phyloP scores from a whole-genome alignment of 352 stramenopile genomes.

The Phytopythium kandeliae region DNA sequence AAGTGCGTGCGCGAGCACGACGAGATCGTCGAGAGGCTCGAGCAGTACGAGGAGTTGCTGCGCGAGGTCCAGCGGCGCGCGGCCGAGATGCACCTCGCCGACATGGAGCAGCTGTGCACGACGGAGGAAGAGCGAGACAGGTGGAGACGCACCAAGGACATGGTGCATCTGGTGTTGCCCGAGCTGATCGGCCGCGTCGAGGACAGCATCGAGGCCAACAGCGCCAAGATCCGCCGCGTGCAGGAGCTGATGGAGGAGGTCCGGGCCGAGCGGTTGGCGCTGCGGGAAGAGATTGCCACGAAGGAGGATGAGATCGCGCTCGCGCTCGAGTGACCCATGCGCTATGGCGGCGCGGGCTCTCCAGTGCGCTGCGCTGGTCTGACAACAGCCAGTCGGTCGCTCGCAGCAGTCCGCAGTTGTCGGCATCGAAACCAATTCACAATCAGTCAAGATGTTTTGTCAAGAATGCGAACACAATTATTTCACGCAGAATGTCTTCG shows the following conservation, averaged over 20 bases:
- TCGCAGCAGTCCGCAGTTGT: too few species aligned
- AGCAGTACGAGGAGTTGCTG: conserved; percentile 37
- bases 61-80: conserved; percentile 19
- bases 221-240: conserved; percentile 48
- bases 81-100: conserved; percentile 5
- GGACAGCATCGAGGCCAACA: conserved; percentile 64
- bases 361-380: too few species aligned
- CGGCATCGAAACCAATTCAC: too few species aligned
- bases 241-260: conserved; percentile 53
- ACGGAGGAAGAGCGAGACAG: conserved; percentile 28
- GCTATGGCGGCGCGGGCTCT: too few species aligned
- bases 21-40: conserved; percentile 38
- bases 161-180: conserved; percentile 46
- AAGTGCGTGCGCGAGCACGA: conserved; percentile 37
- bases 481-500: too few species aligned
- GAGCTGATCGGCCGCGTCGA: conserved; percentile 45
- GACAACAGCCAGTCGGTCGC: too few species aligned
- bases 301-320: conserved; percentile 59
- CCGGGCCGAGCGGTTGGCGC: conserved; percentile 30
- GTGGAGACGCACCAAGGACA: conserved; percentile 44
- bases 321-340: conserved; percentile 23
- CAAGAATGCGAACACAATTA: too few species aligned
- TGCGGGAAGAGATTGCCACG: conserved; percentile 52
- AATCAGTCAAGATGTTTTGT: too few species aligned
- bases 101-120: conserved; percentile 18